A percentile compares a stretch with the other conserved stretches of the same genome.
Evolutionary conservation across 768 basidiomycete genomes (phyloP).

Genomic region (Strobilomyces echinocephalus): DNA sequence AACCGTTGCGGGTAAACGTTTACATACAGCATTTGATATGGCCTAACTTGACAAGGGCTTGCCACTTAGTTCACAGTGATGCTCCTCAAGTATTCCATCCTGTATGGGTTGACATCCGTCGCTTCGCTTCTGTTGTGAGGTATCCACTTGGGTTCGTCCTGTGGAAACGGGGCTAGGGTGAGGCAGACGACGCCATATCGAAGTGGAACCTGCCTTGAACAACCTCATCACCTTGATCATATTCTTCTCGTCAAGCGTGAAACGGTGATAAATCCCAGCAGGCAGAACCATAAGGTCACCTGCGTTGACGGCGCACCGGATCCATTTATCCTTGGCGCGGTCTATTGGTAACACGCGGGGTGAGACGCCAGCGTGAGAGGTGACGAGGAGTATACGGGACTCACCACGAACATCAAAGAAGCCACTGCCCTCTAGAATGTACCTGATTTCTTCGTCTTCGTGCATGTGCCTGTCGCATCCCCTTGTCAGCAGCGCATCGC

Average conservation of each 20-base stretch:
- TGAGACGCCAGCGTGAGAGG: not conserved
- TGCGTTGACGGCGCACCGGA: constrained; percentile 66
- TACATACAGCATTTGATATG: not conserved
- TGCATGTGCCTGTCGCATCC: constrained; percentile 68
- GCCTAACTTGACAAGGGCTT: not conserved
- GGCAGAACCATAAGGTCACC: constrained; percentile 88
- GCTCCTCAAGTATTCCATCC: constrained; percentile 55
- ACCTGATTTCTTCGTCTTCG: constrained; percentile 94
- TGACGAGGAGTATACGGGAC: constrained; percentile 13
- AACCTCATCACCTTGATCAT: constrained; percentile 72
- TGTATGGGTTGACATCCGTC: constrained; percentile 62
- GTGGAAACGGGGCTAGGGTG: not conserved
- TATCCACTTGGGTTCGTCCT: constrained; percentile 93
- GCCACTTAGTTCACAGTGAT: constrained; percentile 40
- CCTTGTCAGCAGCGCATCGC: not conserved
- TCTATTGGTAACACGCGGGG: constrained; percentile 37
- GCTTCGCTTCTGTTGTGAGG: constrained; percentile 61
- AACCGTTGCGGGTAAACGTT: not conserved
- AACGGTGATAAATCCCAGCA: constrained; percentile 91
- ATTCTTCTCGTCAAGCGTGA: constrained; percentile 81
- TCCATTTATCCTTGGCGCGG: constrained; percentile 66
- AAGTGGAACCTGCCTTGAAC: constrained; percentile 59
- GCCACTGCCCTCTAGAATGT: constrained; percentile 76
- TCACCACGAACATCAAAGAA: constrained; percentile 89
- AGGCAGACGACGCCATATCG: not conserved